Evolutionary conservation across 2,329 filamentous ascomycete species (phyloP).

Genomic region (Neopestalotiopsis sp.): DNA sequence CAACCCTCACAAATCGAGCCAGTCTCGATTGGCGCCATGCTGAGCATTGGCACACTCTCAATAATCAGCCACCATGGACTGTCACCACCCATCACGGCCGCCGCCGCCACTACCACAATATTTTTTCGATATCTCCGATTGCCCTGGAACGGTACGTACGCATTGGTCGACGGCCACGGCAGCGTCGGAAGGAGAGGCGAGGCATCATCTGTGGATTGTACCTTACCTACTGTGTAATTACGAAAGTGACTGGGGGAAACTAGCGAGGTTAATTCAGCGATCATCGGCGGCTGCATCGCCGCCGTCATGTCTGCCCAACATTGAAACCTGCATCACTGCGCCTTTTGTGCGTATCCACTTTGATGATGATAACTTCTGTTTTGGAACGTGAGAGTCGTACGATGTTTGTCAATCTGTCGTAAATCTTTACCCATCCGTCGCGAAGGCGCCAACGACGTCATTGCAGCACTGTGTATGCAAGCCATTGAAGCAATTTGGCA

Average conservation of each 20-base stretch:
- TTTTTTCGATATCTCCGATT: background rate
- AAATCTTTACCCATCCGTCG: background rate
- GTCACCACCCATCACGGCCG: background rate
- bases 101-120: background rate
- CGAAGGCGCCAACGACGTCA: background rate
- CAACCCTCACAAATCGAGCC: conserved; percentile 1
- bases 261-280: background rate
- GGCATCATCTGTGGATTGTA: background rate
- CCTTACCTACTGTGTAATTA: background rate
- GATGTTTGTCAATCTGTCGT: background rate
- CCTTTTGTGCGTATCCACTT: background rate
- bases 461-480: background rate
- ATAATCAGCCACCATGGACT: background rate
- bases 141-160: background rate
- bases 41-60: conserved; percentile 15
- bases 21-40: conserved; percentile 17
- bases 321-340: background rate
- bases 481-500: background rate
- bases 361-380: background rate
- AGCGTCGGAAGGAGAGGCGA: background rate
- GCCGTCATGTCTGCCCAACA: background rate
- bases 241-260: background rate
- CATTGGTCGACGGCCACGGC: background rate
- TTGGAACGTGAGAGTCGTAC: background rate
- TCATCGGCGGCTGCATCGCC: background rate